Evolutionary conservation across 352 stramenopile genomes (phyloP).

Genomic region (Pythium aquatile): DNA sequence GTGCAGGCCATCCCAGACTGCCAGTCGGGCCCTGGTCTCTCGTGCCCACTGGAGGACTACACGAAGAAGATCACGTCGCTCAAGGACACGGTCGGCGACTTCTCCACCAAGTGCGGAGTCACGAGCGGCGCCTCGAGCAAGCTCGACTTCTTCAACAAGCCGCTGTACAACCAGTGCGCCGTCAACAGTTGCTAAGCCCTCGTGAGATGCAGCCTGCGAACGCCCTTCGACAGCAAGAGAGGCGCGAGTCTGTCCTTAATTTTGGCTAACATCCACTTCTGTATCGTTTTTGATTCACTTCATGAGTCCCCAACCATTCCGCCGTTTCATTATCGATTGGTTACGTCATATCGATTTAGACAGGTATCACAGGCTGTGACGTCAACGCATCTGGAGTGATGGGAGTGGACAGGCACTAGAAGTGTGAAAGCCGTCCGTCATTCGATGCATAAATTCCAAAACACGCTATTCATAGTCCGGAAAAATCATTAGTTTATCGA

Average conservation of each 20-base stretch:
- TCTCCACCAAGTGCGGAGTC: conserved; percentile 37
- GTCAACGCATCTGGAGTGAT: not conserved
- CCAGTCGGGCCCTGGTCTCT: conserved; percentile 45
- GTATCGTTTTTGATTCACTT: no score
- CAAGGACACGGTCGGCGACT: conserved; percentile 43
- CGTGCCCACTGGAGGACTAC: conserved; percentile 44
- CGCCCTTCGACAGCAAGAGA: not conserved
- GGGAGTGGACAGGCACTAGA: not conserved
- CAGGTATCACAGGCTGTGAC: no score
- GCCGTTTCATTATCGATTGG: not conserved
- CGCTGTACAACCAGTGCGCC: conserved; percentile 40
- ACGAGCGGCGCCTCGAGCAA: conserved; percentile 36
- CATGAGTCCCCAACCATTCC: not conserved
- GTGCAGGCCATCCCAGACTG: conserved; percentile 42
- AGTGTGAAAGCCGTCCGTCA: no score
- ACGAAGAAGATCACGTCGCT: conserved; percentile 36
- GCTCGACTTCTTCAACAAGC: conserved; percentile 45
- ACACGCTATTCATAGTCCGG: no score
- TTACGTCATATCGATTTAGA: not conserved
- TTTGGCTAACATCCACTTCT: not conserved
- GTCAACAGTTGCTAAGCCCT: conserved; percentile 15
- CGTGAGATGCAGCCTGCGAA: not conserved
- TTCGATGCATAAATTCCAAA: no score
- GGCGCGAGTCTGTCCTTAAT: not conserved
- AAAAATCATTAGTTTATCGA: no score